Conservation (phyloP, 2,329 filamentous ascomycete species). For the Ascochyta koolunga region DNA sequence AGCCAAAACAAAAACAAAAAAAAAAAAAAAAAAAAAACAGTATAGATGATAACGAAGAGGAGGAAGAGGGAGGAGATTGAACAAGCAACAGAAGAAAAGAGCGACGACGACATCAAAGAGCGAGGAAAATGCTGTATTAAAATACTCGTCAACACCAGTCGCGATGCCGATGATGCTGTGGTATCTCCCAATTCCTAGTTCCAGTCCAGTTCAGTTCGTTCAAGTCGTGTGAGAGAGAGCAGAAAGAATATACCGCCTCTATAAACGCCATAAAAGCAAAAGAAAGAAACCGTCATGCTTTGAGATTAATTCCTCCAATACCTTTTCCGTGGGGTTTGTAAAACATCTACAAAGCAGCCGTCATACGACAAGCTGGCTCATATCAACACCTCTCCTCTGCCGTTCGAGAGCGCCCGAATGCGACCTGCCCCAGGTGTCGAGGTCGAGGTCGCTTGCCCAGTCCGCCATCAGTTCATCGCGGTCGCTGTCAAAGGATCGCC, state of each 20-base stretch:
- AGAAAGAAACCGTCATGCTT: conserved; percentile 1
- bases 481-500: conserved; percentile 7
- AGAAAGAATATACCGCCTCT: background rate
- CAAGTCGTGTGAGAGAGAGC: background rate
- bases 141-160: conserved; percentile 19
- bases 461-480: conserved; percentile 25
- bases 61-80: too few relatives aligned
- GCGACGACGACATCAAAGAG: too few relatives aligned
- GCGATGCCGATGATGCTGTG: conserved; percentile 16
- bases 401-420: conserved; percentile 23
- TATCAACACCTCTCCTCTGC: conserved; percentile 31
- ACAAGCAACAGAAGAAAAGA: too few relatives aligned
- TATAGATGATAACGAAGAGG: too few relatives aligned
- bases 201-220: background rate
- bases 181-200: conserved; percentile 8
- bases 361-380: conserved; percentile 38
- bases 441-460: conserved; percentile 31
- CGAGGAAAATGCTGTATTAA: conserved; percentile 7
- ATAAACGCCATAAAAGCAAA: background rate
- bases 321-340: background rate
- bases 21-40: too few relatives aligned
- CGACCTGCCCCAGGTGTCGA: conserved; percentile 21
- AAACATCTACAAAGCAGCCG: conserved; percentile 36
- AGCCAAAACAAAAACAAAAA: too few relatives aligned
- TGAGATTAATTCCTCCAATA: conserved; percentile 5